Conservation (phyloP, 1,284 basidiomycete species). For the Trichosporon ovoides region DNA sequence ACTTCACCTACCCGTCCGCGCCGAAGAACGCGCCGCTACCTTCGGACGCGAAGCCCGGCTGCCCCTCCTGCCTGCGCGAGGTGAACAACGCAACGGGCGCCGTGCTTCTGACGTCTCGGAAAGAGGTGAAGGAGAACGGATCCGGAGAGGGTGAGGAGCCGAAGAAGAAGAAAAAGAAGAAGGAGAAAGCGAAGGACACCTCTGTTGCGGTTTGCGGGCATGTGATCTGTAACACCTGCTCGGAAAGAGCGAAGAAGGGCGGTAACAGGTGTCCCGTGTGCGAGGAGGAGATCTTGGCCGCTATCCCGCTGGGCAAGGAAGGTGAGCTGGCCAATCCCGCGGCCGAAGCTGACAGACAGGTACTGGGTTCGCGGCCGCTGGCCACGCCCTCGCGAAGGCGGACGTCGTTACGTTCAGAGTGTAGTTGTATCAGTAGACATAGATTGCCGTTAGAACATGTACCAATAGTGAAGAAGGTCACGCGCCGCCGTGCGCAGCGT, state of each 20-base stretch:
- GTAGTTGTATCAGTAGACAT: constrained; percentile 11
- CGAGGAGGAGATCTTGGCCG: constrained; percentile 52
- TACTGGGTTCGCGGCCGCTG: constrained; percentile 82
- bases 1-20: constrained; percentile 59
- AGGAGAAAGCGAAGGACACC: constrained; percentile 39
- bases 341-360: too few relatives aligned
- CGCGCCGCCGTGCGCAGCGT: too few relatives aligned
- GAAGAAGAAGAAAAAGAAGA: constrained; percentile 23
- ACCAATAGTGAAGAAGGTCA: too few relatives aligned
- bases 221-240: constrained; percentile 79
- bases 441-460: too few relatives aligned
- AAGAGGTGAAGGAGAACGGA: constrained; percentile 14
- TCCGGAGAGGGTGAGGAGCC: not conserved
- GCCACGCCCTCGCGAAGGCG: constrained; percentile 65
- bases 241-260: constrained; percentile 70
- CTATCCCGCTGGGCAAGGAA: constrained; percentile 59
- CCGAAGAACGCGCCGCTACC: not conserved
- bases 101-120: constrained; percentile 54
- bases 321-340: too few relatives aligned
- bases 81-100: constrained; percentile 71
- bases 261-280: constrained; percentile 75
- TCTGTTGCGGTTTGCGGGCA: constrained; percentile 60
- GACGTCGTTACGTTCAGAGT: constrained; percentile 40
- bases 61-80: constrained; percentile 79
- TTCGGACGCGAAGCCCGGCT: constrained; percentile 56